A percentile compares a stretch with the other conserved stretches of the same genome.
Conservation (phyloP, 441 rosid species). For the Syzygium syzygioides region DNA sequence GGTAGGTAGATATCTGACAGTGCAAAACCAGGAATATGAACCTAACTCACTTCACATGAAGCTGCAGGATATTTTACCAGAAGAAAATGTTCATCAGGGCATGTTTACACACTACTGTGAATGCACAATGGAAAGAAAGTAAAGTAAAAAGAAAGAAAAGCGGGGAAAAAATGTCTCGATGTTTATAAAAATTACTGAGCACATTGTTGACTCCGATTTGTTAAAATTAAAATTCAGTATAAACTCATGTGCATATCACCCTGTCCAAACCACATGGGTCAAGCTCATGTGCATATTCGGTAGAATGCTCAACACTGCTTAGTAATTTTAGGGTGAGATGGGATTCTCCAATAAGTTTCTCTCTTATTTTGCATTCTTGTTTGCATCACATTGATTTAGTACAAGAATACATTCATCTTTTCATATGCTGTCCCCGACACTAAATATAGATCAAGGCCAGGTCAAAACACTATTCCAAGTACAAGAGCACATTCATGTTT, state of each 20-base stretch:
- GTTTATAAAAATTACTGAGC: background rate
- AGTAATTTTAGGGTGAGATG: too few species aligned
- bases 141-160: background rate
- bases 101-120: background rate
- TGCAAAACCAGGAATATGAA: background rate
- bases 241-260: background rate
- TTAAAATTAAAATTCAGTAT: background rate
- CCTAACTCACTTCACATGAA: background rate
- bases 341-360: too few species aligned
- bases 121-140: rapidly evolving
- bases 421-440: too few species aligned
- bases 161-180: rapidly evolving
- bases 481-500: too few species aligned
- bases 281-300: too few species aligned
- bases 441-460: too few species aligned
- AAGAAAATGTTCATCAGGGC: background rate
- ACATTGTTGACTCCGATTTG: rapidly evolving
- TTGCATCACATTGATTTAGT: too few species aligned
- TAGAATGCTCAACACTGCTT: too few species aligned
- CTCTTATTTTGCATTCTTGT: too few species aligned
- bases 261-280: background rate
- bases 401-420: too few species aligned
- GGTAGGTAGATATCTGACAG: background rate
- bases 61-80: background rate
- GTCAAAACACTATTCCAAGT: too few species aligned